phyloP scores from a whole-genome alignment of 1,139 yeast genomes.

The Magnusiomyces suaveolens region DNA sequence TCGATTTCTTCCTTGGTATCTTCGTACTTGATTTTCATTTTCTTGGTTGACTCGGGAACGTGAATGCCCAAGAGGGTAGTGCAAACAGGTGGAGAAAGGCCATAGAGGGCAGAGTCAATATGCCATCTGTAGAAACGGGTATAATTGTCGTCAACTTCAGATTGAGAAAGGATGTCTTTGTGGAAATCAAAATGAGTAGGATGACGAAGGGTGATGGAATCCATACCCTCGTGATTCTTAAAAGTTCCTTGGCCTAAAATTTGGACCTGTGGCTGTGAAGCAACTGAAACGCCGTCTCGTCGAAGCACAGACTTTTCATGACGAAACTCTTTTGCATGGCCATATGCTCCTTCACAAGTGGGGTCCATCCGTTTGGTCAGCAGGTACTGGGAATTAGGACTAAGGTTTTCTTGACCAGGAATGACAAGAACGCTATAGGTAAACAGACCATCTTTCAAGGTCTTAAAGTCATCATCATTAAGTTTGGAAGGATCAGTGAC shows the following conservation, averaged over 20 bases:
- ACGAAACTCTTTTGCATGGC: conserved; percentile 78
- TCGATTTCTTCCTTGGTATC: conserved; percentile 55
- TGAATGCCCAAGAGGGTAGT: conserved; percentile 74
- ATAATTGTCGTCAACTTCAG: conserved; percentile 50
- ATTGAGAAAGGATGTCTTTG: conserved; percentile 50
- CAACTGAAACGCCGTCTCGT: conserved; percentile 72
- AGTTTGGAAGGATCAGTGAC: conserved; percentile 68
- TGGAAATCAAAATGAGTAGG: conserved; percentile 80
- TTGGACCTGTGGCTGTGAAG: conserved; percentile 79
- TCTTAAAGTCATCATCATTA: conserved; percentile 52
- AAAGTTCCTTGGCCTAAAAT: conserved; percentile 72
- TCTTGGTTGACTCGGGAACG: conserved; percentile 46
- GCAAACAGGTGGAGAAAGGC: conserved; percentile 71
- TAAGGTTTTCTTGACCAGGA: conserved; percentile 54
- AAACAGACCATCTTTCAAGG: conserved; percentile 55
- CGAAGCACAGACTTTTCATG: conserved; percentile 66
- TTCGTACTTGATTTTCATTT: conserved; percentile 50
- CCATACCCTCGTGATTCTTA: conserved; percentile 60
- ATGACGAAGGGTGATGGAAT: conserved; percentile 59
- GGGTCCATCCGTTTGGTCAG: conserved; percentile 73
- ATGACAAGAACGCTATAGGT: conserved; percentile 61
- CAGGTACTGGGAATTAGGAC: conserved; percentile 64
- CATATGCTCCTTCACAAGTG: conserved; percentile 59
- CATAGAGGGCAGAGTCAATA: conserved; percentile 81
- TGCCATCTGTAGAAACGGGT: conserved; percentile 91